Percentiles rank a stretch among this genome's conserved stretches.
These are phyloP conservation scores for Tagetes patula DNA, from an alignment of 129 eudicot species.

Conservation along the genomic window DNA sequence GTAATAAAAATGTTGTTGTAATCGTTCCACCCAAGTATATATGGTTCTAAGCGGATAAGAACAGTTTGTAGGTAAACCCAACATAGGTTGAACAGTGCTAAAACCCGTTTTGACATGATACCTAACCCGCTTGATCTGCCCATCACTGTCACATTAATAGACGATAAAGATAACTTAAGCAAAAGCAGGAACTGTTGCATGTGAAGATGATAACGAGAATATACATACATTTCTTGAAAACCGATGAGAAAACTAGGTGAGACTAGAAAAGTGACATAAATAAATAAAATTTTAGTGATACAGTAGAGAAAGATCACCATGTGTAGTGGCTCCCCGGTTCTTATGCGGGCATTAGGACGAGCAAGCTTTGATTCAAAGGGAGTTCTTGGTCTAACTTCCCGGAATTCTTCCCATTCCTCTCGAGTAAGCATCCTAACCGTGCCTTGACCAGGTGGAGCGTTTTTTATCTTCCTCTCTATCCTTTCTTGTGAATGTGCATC, in stretches of 20 bases:
- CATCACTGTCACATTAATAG: not conserved
- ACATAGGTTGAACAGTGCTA: no score
- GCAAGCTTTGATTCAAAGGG: constrained; percentile 97
- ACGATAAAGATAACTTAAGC: not conserved
- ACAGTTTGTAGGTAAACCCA: no score
- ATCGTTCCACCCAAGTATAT: no score
- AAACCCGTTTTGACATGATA: not conserved
- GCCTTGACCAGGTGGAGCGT: constrained; percentile 91
- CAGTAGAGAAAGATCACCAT: constrained; percentile 46
- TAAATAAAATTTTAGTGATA: constrained; percentile 9
- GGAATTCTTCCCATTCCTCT: constrained; percentile 90
- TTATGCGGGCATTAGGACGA: constrained; percentile 83
- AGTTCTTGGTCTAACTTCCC: constrained; percentile 88
- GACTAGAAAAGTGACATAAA: constrained; percentile 12
- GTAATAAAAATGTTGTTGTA: no score
- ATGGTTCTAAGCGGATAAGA: no score
- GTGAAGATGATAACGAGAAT: constrained; percentile 2
- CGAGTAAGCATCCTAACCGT: constrained; percentile 86
- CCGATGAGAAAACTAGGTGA: constrained; percentile 2
- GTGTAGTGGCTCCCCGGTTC: constrained; percentile 79
- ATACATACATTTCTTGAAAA: not conserved
- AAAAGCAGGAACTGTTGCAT: not conserved
- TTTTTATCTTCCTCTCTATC: constrained; percentile 71
- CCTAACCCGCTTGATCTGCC: not conserved
- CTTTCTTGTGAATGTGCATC: constrained; percentile 88